A percentile compares a stretch with the other conserved stretches of the same genome.
Evolutionary conservation across 2,329 filamentous ascomycete genomes (phyloP).

Genomic region (Trichoderma semiorbis): DNA sequence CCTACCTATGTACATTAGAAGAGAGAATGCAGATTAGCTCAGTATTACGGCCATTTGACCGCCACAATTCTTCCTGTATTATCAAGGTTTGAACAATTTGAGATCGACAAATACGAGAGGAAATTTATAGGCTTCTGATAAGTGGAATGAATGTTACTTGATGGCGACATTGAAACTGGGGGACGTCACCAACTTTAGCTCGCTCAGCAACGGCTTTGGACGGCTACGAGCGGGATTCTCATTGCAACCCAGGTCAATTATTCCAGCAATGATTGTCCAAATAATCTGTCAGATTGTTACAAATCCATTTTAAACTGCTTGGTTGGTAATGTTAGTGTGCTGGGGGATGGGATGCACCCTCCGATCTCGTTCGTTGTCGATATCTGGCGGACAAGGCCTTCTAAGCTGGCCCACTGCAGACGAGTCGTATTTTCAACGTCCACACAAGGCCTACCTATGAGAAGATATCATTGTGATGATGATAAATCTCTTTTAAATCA

Average conservation of each 20-base stretch:
- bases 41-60: neutral
- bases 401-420: neutral
- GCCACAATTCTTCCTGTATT: neutral
- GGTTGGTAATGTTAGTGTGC: neutral
- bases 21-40: neutral
- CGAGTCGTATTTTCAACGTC: neutral
- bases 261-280: neutral
- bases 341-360: neutral
- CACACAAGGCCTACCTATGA: neutral
- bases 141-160: neutral
- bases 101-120: neutral
- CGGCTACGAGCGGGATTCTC: slow-evolving; percentile 5
- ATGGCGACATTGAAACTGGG: neutral
- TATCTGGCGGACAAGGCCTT: neutral
- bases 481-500: neutral
- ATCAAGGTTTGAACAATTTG: too few relatives aligned
- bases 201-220: slow-evolving; percentile 8
- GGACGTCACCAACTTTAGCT: neutral
- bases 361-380: neutral
- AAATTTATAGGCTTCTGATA: neutral
- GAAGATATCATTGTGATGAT: neutral
- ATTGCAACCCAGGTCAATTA: neutral
- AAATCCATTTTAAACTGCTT: neutral
- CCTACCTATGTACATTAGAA: neutral
- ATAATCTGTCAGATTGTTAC: neutral